A percentile compares a stretch with the other conserved stretches of the same genome.
phyloP scores from a whole-genome alignment of 108 stramenopile genomes.

The Cyclotella sp. region DNA sequence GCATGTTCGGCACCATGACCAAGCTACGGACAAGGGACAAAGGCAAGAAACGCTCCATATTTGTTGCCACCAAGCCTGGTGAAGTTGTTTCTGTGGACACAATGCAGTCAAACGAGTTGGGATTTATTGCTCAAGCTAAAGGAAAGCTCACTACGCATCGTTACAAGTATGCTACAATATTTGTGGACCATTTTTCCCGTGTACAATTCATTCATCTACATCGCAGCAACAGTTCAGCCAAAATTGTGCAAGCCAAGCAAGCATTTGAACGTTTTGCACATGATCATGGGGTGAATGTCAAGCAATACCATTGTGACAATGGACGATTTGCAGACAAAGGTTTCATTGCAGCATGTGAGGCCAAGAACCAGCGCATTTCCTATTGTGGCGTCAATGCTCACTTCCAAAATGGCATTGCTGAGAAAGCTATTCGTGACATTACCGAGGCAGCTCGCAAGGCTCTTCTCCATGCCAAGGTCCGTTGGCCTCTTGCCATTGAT shows the following conservation, averaged over 20 bases:
- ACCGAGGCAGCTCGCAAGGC: too few relatives aligned
- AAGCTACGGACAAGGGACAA: background rate
- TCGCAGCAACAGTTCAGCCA: background rate
- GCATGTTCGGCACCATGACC: too few relatives aligned
- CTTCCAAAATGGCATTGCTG: too few relatives aligned
- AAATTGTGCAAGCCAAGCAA: background rate
- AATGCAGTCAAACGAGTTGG: background rate
- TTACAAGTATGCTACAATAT: slow-evolving; percentile 1
- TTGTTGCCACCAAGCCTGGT: slow-evolving; percentile 2
- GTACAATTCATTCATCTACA: background rate
- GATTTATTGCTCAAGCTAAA: slow-evolving; percentile 6
- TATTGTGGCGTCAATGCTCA: too few relatives aligned
- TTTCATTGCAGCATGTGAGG: background rate
- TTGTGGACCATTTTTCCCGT: slow-evolving; percentile 16
- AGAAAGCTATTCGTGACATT: too few relatives aligned
- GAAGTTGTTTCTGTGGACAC: background rate
- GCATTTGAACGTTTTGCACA: slow-evolving; percentile 33
- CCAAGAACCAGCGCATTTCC: slow-evolving; percentile 21
- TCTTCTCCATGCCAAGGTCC: too few relatives aligned
- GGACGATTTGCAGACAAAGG: slow-evolving; percentile 5
- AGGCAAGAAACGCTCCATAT: background rate
- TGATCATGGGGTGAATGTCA: slow-evolving; percentile 1
- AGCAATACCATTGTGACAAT: too few relatives aligned
- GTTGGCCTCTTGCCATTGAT: too few relatives aligned
- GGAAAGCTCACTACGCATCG: background rate